Base-by-base conservation (phyloP, 148 eudicot species). In the Simmondsia chinensis region DNA sequence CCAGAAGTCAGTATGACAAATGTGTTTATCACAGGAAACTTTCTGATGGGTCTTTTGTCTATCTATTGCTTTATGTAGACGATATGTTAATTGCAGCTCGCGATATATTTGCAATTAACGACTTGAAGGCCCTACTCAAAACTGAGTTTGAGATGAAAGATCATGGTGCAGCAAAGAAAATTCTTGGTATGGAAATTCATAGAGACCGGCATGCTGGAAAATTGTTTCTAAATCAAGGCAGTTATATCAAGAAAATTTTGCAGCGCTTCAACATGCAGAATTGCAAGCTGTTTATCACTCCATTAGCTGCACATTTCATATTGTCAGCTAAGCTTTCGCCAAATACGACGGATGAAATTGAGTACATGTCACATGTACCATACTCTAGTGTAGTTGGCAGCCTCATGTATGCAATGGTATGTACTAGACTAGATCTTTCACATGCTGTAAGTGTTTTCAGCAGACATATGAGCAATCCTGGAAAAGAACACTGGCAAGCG, bases 11-110 rank as follows among this genome's bases (percentile, higher is more conserved):
- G 4, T 38, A 15, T 39, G 26, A 52, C 11, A 26, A 29, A 9
- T 52, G 27, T 52, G 38, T 52, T 20, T 52, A 52, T 37, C 1
- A 12, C 9, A 39, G 20, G 20, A 31, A 40, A 24, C 20, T 27
- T 4, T 2, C n/a, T 4, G 21, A 29, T 25, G 56, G 56, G 8
- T 37, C 35, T 0, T 40, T 27, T 20, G 22, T 52, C 15, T 52
- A 52, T 6, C n/a, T 52, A 12, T 28, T 39, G 15, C 7, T 30
- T 5, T 46, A 46, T 30, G 37, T 46, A 9, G 38, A 31, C 12
- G 37, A 46, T 24, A 16, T 30, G 43, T 19, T 39, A 7, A 39
- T 39, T 19, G 43, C 23, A 2, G 43, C 23, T 15, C 24, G 43
- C 9, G 9, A 39, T 19, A 39, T 5, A 8, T 39, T 25, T n/a